Conservation (phyloP, 1,284 basidiomycete genomes). For the Xanthoconium separans region DNA sequence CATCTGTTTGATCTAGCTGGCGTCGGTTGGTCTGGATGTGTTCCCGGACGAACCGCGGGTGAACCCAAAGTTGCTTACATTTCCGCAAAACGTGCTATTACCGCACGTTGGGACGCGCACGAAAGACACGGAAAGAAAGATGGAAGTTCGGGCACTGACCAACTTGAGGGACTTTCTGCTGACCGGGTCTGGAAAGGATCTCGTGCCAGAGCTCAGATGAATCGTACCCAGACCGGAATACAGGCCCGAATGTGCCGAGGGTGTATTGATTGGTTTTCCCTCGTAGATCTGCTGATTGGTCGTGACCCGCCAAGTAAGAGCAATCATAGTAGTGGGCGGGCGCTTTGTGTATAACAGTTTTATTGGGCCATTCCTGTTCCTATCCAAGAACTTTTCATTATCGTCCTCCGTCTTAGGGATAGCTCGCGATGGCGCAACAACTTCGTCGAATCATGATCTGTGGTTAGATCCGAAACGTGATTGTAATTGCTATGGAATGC, state of each 20-base stretch:
- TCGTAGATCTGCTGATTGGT: not conserved
- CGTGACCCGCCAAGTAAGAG: too few species aligned
- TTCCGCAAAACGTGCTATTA: conserved; percentile 78
- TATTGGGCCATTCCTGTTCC: not conserved
- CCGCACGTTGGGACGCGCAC: conserved; percentile 91
- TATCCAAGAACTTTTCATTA: not conserved
- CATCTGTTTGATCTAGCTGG: conserved; percentile 49
- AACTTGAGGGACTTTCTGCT: conserved; percentile 69
- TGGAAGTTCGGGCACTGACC: conserved; percentile 74
- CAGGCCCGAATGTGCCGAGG: not conserved
- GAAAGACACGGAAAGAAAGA: conserved; percentile 75
- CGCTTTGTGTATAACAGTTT: not conserved
- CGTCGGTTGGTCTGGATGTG: conserved; percentile 85
- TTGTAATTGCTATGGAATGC: not conserved
- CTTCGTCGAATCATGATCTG: conserved; percentile 27
- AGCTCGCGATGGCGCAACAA: conserved; percentile 14
- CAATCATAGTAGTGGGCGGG: too few species aligned
- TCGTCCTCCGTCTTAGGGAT: not conserved
- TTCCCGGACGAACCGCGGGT: conserved; percentile 87
- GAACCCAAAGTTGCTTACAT: conserved; percentile 77
- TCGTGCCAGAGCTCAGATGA: conserved; percentile 55
- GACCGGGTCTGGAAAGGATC: conserved; percentile 60
- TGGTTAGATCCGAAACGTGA: conserved; percentile 16
- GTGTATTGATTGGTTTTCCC: not conserved
- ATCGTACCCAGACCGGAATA: not conserved